These are phyloP conservation scores for Ogataea neopini DNA, from an alignment of 805 yeast genomes.

Conservation along the genomic window DNA sequence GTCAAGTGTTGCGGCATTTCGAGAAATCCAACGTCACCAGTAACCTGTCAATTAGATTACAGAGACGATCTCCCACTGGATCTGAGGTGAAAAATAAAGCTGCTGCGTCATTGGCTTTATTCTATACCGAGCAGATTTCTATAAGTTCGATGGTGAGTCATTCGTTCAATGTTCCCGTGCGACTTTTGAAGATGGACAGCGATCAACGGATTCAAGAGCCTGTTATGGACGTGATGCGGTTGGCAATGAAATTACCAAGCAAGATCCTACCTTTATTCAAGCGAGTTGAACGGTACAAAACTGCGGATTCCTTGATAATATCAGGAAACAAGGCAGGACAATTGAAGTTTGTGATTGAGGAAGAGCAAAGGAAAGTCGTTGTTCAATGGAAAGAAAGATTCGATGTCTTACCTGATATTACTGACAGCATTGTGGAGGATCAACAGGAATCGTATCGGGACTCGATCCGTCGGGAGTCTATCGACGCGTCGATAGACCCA, in stretches of 20 bases:
- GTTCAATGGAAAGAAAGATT: slow-evolving; percentile 60
- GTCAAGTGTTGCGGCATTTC: slow-evolving; percentile 56
- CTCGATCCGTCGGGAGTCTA: background rate
- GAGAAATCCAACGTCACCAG: slow-evolving; percentile 51
- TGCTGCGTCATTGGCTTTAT: slow-evolving; percentile 53
- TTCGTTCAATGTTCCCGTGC: slow-evolving; percentile 70
- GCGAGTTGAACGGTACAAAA: slow-evolving; percentile 66
- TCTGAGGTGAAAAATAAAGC: slow-evolving; percentile 29
- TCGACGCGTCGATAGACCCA: background rate
- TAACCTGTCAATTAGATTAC: slow-evolving; percentile 53
- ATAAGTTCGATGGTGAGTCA: slow-evolving; percentile 54
- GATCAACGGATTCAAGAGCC: slow-evolving; percentile 65
- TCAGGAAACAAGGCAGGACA: slow-evolving; percentile 51
- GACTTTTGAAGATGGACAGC: slow-evolving; percentile 55
- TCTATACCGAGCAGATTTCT: slow-evolving; percentile 48
- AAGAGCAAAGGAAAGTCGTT: slow-evolving; percentile 55
- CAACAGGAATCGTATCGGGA: slow-evolving; percentile 17
- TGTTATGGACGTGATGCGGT: slow-evolving; percentile 51
- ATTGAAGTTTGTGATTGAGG: slow-evolving; percentile 52
- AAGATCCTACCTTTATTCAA: slow-evolving; percentile 55
- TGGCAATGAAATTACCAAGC: slow-evolving; percentile 52
- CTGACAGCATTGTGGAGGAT: slow-evolving; percentile 26
- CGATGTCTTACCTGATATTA: slow-evolving; percentile 38
- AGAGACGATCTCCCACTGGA: slow-evolving; percentile 36
- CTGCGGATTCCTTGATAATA: slow-evolving; percentile 50